Conservation (phyloP, 108 stramenopile species). For the Discostella stelligeroides region DNA sequence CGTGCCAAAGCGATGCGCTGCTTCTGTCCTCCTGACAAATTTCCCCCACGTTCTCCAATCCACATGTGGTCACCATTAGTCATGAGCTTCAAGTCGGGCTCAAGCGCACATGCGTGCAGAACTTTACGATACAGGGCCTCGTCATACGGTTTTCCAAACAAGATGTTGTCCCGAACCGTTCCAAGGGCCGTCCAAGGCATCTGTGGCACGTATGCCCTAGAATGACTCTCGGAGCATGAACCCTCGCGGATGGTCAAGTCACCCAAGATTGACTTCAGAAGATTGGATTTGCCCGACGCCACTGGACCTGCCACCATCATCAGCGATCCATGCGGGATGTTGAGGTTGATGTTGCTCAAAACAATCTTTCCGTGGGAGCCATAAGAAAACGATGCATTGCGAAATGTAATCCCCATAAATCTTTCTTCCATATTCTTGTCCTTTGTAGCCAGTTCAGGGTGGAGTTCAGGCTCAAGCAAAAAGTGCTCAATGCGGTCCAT, state of each 20-base stretch:
- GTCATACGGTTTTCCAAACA: constrained; percentile 41
- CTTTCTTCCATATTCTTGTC: neutral
- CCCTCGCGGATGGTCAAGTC: constrained; percentile 40
- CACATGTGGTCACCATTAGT: constrained; percentile 47
- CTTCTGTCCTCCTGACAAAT: constrained; percentile 56
- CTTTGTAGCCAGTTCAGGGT: constrained; percentile 3
- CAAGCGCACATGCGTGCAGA: constrained; percentile 41
- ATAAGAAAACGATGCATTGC: constrained; percentile 4
- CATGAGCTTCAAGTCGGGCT: constrained; percentile 18
- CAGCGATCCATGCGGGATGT: constrained; percentile 4
- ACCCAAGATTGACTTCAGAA: constrained; percentile 64
- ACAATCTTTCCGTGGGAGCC: constrained; percentile 1
- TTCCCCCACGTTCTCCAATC: constrained; percentile 61
- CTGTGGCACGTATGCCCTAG: constrained; percentile 56
- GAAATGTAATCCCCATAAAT: neutral
- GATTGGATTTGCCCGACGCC: constrained; percentile 58
- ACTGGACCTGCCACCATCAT: constrained; percentile 47
- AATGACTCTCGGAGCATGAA: constrained; percentile 18
- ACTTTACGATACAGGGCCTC: constrained; percentile 46
- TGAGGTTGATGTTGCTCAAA: constrained; percentile 3
- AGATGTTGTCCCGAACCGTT: constrained; percentile 65
- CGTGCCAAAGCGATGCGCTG: constrained; percentile 54
- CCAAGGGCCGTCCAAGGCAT: constrained; percentile 67
- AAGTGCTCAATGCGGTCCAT: constrained; percentile 19
- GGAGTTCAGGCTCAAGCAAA: constrained; percentile 25